Base-by-base conservation (phyloP, 768 basidiomycete genomes). In the Sarcomyxa edulis region DNA sequence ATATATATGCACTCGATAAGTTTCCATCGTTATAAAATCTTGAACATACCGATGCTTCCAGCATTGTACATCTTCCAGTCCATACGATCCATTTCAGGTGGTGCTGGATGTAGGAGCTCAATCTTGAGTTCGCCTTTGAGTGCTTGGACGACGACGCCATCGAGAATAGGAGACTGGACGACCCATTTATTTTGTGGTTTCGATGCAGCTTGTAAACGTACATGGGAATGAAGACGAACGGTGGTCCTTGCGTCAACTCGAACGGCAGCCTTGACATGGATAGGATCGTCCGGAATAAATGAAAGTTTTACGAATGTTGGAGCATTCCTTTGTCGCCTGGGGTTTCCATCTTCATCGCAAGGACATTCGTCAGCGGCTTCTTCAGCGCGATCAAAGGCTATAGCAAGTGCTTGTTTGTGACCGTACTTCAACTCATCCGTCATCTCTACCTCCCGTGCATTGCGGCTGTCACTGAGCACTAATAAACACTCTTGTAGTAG, bases 351-450 rank as follows among this genome's bases (percentile, higher is more conserved):
- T n/a, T 80, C 77, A 43, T 80, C 72, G 39, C 80, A 82, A 6
- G 80, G 80, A 51, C 79, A 84, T 47, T 72, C 69, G 42, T 81
- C 78, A 1, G 71, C 71, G 5, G 80, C 81, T 48, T 83, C 81
- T 46, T 84, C 79, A 2, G 76, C 77, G 9, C 76, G 67, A 43
- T 83, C 81, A 40, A 79, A 80, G 1, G 69, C 70, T 20, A 83
- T 64, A 5, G 69, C 72, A 1, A 82, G 62, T 0, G 73, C 71
- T 23, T 78, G 69, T 36, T 73, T 75, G 46, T 74, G 72, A 1
- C 67, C 69, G 48, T 83, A 77, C n/a, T 53, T 50, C 28, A 57
- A 45, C 0, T 57, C 47, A 0, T 54, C 40, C 5, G 62, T 48
- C 2, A 43, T 28, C 1, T 50, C 45, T 50, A 39, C 43, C 46